Base-by-base conservation (phyloP, 2,329 filamentous ascomycete genomes). In the Diplodia corticola region DNA sequence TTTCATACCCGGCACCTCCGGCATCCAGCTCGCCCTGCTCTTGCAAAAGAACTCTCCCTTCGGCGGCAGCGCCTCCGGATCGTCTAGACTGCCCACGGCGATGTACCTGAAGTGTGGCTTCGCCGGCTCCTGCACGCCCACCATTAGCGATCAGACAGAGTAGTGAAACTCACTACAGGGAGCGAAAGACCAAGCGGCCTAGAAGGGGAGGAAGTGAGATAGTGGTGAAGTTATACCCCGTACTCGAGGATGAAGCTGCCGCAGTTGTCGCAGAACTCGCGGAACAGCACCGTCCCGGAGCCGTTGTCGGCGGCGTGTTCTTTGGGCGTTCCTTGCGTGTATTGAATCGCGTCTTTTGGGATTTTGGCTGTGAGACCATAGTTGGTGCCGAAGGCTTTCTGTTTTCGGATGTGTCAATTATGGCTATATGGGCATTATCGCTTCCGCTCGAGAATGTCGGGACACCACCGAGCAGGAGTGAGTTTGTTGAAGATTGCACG, bases 1-100 rank as follows among this genome's bases (percentile, higher is more conserved):
- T 17, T 13, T 51, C 67, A 68, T 69, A 68, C 72, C 68, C 44
- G 71, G 69, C 48, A 73, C 63, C 64, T 71, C 70, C 2, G 71
- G 71, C 65, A 74, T 65, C 72, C 73, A 73, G 7, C 35, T 64
- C 30, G 68, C 69, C 40, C 71, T 50, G 17, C 68, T 63, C 28
- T 67, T 89, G 76, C 91, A 96, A 77, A 88, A 96, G 77, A 94
- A 93, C 68, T 90, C 87, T 7, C 91, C 91, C 73, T 88, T 74
- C 7, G 73, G 73, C 37, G 72, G 71, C 22, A 76, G 67, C 9
- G 68, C 68, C 12, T 70, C 66, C 0, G 70, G 67, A 22, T 74
- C 70, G 55, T 74, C 73, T 5, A 76, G 65, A 4, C 67, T 70
- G 1, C 73, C 73, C 1, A 71, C 65, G 7, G 65, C 48, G 37